Conservation (phyloP, 2,329 filamentous ascomycete genomes). For the Penicillium sclerotigenum region DNA sequence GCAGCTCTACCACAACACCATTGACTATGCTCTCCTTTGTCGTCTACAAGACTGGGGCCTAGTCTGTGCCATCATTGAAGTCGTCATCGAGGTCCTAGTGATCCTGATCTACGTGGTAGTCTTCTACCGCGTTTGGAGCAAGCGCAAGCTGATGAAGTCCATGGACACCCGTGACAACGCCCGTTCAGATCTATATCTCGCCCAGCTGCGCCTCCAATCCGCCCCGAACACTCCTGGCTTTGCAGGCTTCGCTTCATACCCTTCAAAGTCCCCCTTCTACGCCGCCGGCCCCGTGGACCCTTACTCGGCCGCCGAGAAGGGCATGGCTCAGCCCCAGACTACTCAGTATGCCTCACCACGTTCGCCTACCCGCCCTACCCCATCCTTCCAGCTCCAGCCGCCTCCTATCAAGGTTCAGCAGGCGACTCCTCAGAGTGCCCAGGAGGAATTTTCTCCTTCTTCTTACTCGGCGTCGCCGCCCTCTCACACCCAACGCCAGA, state of each 20-base stretch:
- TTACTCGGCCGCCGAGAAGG: slow-evolving; percentile 52
- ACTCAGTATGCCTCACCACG: slow-evolving; percentile 59
- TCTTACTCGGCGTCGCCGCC: slow-evolving; percentile 27
- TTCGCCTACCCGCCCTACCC: slow-evolving; percentile 56
- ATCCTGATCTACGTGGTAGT: slow-evolving; percentile 90
- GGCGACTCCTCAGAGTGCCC: slow-evolving; percentile 68
- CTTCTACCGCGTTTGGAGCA: slow-evolving; percentile 97
- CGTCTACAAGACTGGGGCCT: slow-evolving; percentile 92
- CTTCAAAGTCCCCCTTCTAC: slow-evolving; percentile 48
- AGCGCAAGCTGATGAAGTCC: slow-evolving; percentile 89
- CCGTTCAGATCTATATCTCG: slow-evolving; percentile 90
- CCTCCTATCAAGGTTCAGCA: slow-evolving; percentile 75
- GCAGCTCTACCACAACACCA: slow-evolving; percentile 71
- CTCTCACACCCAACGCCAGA: slow-evolving; percentile 29
- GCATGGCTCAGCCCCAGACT: slow-evolving; percentile 43
- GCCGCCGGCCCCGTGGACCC: slow-evolving; percentile 39
- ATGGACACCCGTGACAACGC: slow-evolving; percentile 96
- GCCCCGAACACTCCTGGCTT: slow-evolving; percentile 94
- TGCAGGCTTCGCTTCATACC: slow-evolving; percentile 55
- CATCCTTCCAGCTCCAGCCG: slow-evolving; percentile 80
- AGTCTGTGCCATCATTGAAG: slow-evolving; percentile 95
- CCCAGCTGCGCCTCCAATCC: slow-evolving; percentile 76
- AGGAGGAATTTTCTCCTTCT: slow-evolving; percentile 57
- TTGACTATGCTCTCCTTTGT: slow-evolving; percentile 88
- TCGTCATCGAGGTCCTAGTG: slow-evolving; percentile 86